Conservation (phyloP, 2,329 filamentous ascomycete species). For the Pseudogymnoascus sp. region DNA sequence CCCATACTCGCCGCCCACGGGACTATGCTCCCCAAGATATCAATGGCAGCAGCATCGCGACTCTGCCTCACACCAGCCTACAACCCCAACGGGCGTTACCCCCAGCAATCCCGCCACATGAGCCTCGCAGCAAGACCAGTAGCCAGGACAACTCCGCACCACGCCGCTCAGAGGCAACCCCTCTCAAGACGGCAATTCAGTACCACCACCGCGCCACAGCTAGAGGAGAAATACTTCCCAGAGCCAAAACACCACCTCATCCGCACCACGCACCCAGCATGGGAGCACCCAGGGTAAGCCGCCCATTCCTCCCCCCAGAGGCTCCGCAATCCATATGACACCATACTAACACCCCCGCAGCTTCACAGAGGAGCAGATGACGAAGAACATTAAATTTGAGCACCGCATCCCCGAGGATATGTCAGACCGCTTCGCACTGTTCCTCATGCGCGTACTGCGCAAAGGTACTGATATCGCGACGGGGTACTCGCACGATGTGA, state of each 20-base stretch:
- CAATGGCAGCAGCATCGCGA: neutral
- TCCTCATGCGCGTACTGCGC: conserved; percentile 65
- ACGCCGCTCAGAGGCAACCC: neutral
- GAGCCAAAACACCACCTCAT: conserved; percentile 35
- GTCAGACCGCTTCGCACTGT: conserved; percentile 72
- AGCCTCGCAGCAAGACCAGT: neutral
- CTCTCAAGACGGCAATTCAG: conserved; percentile 28
- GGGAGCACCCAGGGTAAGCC: conserved; percentile 39
- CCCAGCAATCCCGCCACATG: neutral
- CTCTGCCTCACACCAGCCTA: neutral
- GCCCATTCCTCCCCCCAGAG: neutral
- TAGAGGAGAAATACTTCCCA: conserved; percentile 31
- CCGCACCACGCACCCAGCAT: conserved; percentile 54
- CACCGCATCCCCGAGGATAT: conserved; percentile 66
- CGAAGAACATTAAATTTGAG: conserved; percentile 56
- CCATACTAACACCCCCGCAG: conserved; percentile 28
- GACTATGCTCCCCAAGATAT: neutral
- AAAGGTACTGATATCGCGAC: conserved; percentile 77
- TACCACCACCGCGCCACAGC: conserved; percentile 28
- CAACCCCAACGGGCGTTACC: neutral
- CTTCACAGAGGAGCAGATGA: conserved; percentile 75
- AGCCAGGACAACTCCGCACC: neutral
- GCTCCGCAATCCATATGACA: neutral
- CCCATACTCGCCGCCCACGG: neutral
- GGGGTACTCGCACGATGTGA: conserved; percentile 65